These are phyloP conservation scores for Penicillium capsulatum DNA, from an alignment of 2,329 filamentous ascomycete species.

Conservation along the genomic window DNA sequence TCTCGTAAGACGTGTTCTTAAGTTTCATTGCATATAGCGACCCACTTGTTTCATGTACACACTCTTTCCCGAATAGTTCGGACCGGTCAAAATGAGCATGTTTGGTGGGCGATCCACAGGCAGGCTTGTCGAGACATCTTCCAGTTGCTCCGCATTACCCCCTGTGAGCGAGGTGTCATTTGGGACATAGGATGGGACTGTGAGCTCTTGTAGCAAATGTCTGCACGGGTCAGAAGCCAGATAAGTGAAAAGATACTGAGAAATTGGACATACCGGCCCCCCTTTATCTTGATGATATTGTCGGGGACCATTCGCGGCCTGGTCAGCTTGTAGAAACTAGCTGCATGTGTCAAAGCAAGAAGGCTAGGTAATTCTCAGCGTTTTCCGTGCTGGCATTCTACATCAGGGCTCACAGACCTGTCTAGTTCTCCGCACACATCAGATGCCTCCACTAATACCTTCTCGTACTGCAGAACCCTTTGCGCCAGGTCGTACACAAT, in stretches of 20 bases:
- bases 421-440: constrained; percentile 84
- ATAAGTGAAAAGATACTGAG: too few species aligned
- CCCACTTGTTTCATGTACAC: constrained; percentile 79
- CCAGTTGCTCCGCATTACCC: constrained; percentile 40
- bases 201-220: constrained; percentile 81
- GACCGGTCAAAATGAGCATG: constrained; percentile 79
- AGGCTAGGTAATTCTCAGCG: constrained; percentile 49
- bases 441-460: constrained; percentile 63
- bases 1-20: too few species aligned
- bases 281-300: constrained; percentile 68
- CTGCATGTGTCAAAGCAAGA: constrained; percentile 73
- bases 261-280: constrained; percentile 67
- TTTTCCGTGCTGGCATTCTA: not conserved
- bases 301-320: constrained; percentile 65
- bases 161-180: constrained; percentile 72
- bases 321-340: constrained; percentile 66
- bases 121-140: not conserved
- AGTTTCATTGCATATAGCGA: too few species aligned
- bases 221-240: constrained; percentile 39
- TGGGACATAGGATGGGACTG: constrained; percentile 73
- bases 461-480: constrained; percentile 64
- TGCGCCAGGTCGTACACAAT: constrained; percentile 75
- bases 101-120: constrained; percentile 49
- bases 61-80: constrained; percentile 96
- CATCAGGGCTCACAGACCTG: constrained; percentile 35